Evolutionary conservation across 129 eudicot genomes (phyloP).

Genomic region (Flaveria trinervia): DNA sequence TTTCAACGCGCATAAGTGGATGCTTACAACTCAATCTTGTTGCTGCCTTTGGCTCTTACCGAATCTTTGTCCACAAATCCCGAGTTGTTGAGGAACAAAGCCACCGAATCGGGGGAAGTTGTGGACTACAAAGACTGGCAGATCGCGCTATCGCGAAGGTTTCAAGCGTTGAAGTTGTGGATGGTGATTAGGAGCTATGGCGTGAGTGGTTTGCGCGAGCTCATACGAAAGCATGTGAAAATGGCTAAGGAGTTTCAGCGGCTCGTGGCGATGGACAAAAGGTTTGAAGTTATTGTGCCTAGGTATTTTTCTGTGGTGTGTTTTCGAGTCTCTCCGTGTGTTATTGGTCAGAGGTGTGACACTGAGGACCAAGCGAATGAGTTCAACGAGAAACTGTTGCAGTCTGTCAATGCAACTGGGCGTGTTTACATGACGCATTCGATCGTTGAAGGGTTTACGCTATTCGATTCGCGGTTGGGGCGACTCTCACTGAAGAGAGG

Average conservation of each 20-base stretch:
- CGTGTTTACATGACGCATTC: slow-evolving; percentile 12
- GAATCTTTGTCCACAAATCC: slow-evolving; percentile 21
- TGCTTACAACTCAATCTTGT: slow-evolving; percentile 23
- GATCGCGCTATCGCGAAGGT: slow-evolving; percentile 12
- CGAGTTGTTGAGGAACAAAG: slow-evolving; percentile 22
- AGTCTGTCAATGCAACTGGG: background rate
- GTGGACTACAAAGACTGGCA: slow-evolving; percentile 38
- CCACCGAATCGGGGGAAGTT: background rate
- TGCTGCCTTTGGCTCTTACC: slow-evolving; percentile 35
- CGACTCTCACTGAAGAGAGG: slow-evolving; percentile 2
- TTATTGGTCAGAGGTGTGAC: too few relatives aligned
- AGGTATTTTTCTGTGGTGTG: too few relatives aligned
- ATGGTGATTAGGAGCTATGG: slow-evolving; percentile 31
- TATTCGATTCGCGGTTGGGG: slow-evolving; percentile 12
- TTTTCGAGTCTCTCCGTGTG: too few relatives aligned
- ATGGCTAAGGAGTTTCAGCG: slow-evolving; percentile 36
- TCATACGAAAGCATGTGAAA: slow-evolving; percentile 27
- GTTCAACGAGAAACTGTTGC: background rate
- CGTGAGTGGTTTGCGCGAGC: slow-evolving; percentile 1
- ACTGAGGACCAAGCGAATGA: background rate
- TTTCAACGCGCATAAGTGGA: slow-evolving; percentile 39
- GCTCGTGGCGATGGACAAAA: slow-evolving; percentile 21
- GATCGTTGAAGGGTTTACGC: background rate
- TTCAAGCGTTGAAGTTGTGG: slow-evolving; percentile 1
- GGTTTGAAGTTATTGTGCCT: background rate